phyloP scores from a whole-genome alignment of 2,329 filamentous ascomycete genomes.

The Epichloe elymi region DNA sequence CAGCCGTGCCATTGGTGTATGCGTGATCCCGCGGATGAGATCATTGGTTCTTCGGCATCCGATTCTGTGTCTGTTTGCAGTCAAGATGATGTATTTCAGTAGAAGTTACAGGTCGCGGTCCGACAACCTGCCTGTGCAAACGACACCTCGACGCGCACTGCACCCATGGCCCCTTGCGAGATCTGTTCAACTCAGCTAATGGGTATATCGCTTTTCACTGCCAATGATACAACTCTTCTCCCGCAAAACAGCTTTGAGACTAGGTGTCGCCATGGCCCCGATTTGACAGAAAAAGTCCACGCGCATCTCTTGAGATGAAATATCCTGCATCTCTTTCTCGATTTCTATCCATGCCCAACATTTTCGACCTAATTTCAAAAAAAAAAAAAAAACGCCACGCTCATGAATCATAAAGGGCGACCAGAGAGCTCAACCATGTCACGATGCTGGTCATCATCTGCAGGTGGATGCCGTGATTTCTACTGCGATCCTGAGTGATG shows the following conservation, averaged over 20 bases:
- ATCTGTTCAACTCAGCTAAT: background rate
- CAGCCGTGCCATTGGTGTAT: too few relatives aligned
- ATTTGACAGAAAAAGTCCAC: too few relatives aligned
- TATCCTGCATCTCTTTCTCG: conserved; percentile 3
- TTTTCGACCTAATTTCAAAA: conserved; percentile 17
- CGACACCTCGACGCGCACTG: background rate
- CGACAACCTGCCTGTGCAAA: too few relatives aligned
- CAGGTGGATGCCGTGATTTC: background rate
- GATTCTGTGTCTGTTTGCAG: too few relatives aligned
- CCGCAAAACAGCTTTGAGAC: background rate
- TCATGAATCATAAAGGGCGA: conserved; percentile 20
- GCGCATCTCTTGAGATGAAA: background rate
- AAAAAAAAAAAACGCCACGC: conserved; percentile 24
- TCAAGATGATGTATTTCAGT: background rate
- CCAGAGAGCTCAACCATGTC: background rate
- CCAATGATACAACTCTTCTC: too few relatives aligned
- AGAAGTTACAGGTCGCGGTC: background rate
- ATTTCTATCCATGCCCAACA: conserved; percentile 13
- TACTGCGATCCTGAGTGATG: background rate
- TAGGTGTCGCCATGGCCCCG: too few relatives aligned
- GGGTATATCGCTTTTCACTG: background rate
- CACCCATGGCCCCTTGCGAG: background rate
- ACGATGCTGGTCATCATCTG: background rate
- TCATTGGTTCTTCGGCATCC: too few relatives aligned
- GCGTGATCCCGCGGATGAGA: too few relatives aligned